Conservation (phyloP, 495 filamentous ascomycete species). For the Neurospora sp. region DNA sequence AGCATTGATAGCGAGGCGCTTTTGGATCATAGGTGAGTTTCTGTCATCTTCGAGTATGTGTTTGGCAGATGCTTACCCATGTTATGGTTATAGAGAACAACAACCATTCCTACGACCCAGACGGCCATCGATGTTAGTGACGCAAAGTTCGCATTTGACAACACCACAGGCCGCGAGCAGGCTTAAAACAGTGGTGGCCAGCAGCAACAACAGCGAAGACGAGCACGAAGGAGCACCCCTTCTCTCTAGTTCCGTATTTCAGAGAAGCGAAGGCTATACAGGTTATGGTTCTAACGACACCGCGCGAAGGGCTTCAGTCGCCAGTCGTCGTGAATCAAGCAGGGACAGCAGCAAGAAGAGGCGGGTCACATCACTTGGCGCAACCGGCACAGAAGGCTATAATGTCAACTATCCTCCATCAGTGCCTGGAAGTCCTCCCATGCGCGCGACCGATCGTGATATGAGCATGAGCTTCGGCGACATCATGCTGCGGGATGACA, state of each 20-base stretch:
- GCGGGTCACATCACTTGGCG: constrained; percentile 24
- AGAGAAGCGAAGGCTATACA: constrained; percentile 17
- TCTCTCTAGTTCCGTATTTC: constrained; percentile 31
- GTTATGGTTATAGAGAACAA: constrained; percentile 46
- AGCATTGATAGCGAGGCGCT: constrained; percentile 75
- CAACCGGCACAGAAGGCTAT: constrained; percentile 37
- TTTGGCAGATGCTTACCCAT: not conserved
- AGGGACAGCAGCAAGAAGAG: constrained; percentile 26
- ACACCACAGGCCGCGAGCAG: constrained; percentile 25
- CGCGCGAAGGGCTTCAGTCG: constrained; percentile 13
- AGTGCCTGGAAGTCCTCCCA: constrained; percentile 66
- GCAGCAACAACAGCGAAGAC: constrained; percentile 30
- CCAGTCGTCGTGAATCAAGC: constrained; percentile 32
- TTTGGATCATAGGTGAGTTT: constrained; percentile 63
- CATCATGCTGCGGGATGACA: constrained; percentile 57
- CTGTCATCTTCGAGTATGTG: not conserved
- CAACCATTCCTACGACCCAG: constrained; percentile 56
- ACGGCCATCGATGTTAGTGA: constrained; percentile 41
- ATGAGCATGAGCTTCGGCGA: constrained; percentile 63
- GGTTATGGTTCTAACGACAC: constrained; percentile 31
- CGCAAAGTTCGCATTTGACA: constrained; percentile 20
- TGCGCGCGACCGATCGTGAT: constrained; percentile 32
- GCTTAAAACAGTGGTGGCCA: constrained; percentile 16
- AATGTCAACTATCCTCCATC: constrained; percentile 98
- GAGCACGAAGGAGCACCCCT: constrained; percentile 52